A percentile compares a stretch with the other conserved stretches of the same genome.
Evolutionary conservation across 768 basidiomycete species (phyloP).

Genomic region (Mycena vitilis): DNA sequence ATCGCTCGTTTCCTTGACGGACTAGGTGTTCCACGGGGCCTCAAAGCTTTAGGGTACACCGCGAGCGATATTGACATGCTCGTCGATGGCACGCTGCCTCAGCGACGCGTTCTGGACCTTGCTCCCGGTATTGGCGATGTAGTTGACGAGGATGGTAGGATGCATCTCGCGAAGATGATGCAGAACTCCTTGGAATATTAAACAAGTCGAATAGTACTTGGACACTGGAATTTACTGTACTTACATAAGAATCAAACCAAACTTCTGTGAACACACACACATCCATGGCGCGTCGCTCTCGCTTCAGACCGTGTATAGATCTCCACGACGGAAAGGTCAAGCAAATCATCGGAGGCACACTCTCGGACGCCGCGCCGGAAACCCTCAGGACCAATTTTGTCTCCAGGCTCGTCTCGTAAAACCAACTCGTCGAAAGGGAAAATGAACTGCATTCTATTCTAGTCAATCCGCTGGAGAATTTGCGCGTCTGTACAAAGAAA

Average conservation of each 20-base stretch:
- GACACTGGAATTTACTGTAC: background rate
- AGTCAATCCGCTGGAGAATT: conserved; percentile 86
- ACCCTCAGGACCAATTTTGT: conserved; percentile 90
- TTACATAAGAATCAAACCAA: background rate
- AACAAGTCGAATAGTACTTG: background rate
- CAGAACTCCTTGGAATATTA: conserved; percentile 84
- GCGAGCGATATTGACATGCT: conserved; percentile 74
- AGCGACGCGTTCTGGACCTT: conserved; percentile 90
- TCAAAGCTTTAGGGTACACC: conserved; percentile 80
- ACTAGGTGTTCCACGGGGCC: conserved; percentile 86
- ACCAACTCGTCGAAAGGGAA: conserved; percentile 1
- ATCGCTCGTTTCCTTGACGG: conserved; percentile 90
- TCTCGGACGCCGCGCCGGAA: conserved; percentile 74
- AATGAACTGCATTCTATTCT: conserved; percentile 33
- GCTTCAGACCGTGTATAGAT: conserved; percentile 88
- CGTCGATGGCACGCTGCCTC: conserved; percentile 93
- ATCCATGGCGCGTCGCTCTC: conserved; percentile 20
- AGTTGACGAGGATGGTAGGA: conserved; percentile 83
- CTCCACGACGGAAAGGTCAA: conserved; percentile 96
- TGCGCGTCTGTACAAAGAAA: conserved; percentile 77
- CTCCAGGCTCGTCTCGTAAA: conserved; percentile 69
- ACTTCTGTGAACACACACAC: too few species aligned
- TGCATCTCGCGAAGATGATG: conserved; percentile 85
- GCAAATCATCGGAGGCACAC: conserved; percentile 96
- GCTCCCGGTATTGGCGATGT: conserved; percentile 92